A percentile compares a stretch with the other conserved stretches of the same genome.
phyloP scores from a whole-genome alignment of 2,329 filamentous ascomycete species.

The Hymenoscyphus salicellus region DNA sequence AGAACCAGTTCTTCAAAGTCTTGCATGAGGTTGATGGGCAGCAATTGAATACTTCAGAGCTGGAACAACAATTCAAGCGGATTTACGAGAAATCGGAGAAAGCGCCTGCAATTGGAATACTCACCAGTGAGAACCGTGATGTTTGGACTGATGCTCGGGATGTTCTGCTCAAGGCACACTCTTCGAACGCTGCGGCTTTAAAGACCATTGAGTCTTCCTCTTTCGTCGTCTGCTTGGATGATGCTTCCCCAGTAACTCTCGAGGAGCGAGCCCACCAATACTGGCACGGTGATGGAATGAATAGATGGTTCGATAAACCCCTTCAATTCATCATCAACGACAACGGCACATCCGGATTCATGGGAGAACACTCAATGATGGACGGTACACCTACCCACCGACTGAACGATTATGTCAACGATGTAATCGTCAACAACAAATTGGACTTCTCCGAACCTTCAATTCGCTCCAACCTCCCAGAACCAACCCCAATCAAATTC shows the following conservation, averaged over 20 bases:
- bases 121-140: slow-evolving; percentile 92
- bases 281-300: slow-evolving; percentile 95
- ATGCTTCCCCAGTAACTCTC: slow-evolving; percentile 84
- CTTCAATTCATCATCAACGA: slow-evolving; percentile 97
- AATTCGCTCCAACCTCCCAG: slow-evolving; percentile 78
- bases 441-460: slow-evolving; percentile 79
- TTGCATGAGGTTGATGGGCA: slow-evolving; percentile 75
- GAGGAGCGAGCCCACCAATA: slow-evolving; percentile 95
- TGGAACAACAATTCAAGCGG: slow-evolving; percentile 83
- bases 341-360: slow-evolving; percentile 95
- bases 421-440: slow-evolving; percentile 89
- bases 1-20: slow-evolving; percentile 98
- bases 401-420: slow-evolving; percentile 91
- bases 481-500: slow-evolving; percentile 76
- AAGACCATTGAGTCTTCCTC: slow-evolving; percentile 83
- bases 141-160: slow-evolving; percentile 83
- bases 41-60: slow-evolving; percentile 82
- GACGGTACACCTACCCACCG: slow-evolving; percentile 97
- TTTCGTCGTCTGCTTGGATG: slow-evolving; percentile 90
- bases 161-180: slow-evolving; percentile 70
- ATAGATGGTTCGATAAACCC: slow-evolving; percentile 98
- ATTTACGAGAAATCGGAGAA: slow-evolving; percentile 77
- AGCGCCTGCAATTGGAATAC: slow-evolving; percentile 71
- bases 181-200: slow-evolving; percentile 74
- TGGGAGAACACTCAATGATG: slow-evolving; percentile 99